Percentiles rank a stretch among this genome's conserved stretches.
Evolutionary conservation across 2,329 filamentous ascomycete species (phyloP).

Genomic region (Pseudogymnoascus sp.): DNA sequence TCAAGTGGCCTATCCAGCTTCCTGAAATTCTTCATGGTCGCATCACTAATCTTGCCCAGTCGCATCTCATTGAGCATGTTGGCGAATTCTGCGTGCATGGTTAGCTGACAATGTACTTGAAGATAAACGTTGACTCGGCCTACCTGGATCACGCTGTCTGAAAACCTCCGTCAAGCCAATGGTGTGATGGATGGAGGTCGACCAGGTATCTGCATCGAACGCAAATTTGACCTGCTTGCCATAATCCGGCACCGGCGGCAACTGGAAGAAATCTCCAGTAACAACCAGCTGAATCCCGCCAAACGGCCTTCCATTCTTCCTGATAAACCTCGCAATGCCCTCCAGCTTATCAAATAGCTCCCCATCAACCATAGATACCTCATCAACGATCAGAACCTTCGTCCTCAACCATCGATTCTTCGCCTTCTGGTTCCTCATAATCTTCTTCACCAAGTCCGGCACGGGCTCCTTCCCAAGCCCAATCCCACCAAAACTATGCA

Average conservation of each 20-base stretch:
- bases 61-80: slow-evolving; percentile 98
- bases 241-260: slow-evolving; percentile 83
- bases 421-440: slow-evolving; percentile 79
- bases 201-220: slow-evolving; percentile 89
- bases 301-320: slow-evolving; percentile 87
- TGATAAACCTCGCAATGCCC: slow-evolving; percentile 72
- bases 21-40: slow-evolving; percentile 70
- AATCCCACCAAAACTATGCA: slow-evolving; percentile 94
- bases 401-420: slow-evolving; percentile 83
- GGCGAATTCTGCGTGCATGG: slow-evolving; percentile 60
- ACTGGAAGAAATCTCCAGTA: slow-evolving; percentile 95
- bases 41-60: slow-evolving; percentile 68
- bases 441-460: slow-evolving; percentile 76
- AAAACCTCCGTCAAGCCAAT: slow-evolving; percentile 94
- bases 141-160: slow-evolving; percentile 77
- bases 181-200: slow-evolving; percentile 85
- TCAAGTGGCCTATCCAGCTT: slow-evolving; percentile 61
- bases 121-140: slow-evolving; percentile 19
- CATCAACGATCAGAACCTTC: slow-evolving; percentile 83
- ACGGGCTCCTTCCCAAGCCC: slow-evolving; percentile 87
- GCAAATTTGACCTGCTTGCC: slow-evolving; percentile 73
- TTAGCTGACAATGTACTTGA: neutral
- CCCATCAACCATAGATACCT: slow-evolving; percentile 97
- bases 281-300: slow-evolving; percentile 94
- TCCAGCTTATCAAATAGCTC: slow-evolving; percentile 96